Conservation (phyloP, 495 filamentous ascomycete genomes). For the Talaromyces wortmannii region DNA sequence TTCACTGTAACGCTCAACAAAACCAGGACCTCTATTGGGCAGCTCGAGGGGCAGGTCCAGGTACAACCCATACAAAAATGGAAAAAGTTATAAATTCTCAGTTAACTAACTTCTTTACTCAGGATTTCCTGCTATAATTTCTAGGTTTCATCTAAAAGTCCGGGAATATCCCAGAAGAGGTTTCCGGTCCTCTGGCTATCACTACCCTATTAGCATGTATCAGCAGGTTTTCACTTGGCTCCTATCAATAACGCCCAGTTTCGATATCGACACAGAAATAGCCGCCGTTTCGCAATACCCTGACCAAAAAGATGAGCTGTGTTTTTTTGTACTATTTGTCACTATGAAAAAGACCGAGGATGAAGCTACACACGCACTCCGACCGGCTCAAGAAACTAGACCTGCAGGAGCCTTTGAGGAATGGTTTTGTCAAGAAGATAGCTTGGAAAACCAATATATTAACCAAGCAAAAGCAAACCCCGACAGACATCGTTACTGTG, state of each 20-base stretch:
- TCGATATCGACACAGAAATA: too few species aligned
- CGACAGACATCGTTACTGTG: conserved; percentile 30
- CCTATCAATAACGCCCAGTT: too few species aligned
- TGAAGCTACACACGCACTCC: conserved; percentile 24
- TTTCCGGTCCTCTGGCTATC: too few species aligned
- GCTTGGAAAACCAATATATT: conserved; percentile 30
- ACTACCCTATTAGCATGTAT: too few species aligned
- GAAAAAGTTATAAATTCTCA: too few species aligned
- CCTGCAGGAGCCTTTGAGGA: conserved; percentile 22
- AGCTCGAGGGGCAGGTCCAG: conserved; percentile 43
- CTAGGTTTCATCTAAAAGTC: too few species aligned
- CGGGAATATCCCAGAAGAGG: too few species aligned
- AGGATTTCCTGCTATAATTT: too few species aligned
- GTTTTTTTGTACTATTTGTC: conserved; percentile 32
- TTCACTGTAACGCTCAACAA: conserved; percentile 30
- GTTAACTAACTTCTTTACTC: too few species aligned
- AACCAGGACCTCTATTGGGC: conserved; percentile 45
- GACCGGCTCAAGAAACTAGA: conserved; percentile 20
- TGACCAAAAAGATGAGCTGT: conserved; percentile 9
- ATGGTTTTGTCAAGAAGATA: conserved; percentile 27
- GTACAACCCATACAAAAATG: conserved; percentile 1
- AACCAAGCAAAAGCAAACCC: conserved; percentile 34
- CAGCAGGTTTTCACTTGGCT: too few species aligned
- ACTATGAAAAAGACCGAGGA: conserved; percentile 28
- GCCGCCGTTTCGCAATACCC: too few species aligned